phyloP scores from a whole-genome alignment of 805 yeast species.

The Monosporozyma servazzii region DNA sequence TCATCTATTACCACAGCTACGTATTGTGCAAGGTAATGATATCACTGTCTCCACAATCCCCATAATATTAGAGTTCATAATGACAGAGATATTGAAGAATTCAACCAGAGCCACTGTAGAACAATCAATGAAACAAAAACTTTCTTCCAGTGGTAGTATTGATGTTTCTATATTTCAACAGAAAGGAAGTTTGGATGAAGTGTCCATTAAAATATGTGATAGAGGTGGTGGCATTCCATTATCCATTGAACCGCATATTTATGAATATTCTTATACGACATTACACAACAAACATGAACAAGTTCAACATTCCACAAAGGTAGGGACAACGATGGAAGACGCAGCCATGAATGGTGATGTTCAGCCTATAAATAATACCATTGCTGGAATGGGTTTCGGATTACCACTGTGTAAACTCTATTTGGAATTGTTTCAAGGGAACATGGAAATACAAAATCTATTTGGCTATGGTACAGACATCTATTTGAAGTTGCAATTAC shows the following conservation, averaged over 20 bases:
- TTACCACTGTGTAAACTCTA: slow-evolving; percentile 74
- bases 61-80: slow-evolving; percentile 76
- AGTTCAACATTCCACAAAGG: slow-evolving; percentile 12
- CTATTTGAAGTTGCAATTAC: slow-evolving; percentile 38
- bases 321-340: not conserved
- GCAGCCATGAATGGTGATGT: slow-evolving; percentile 17
- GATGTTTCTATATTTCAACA: slow-evolving; percentile 22
- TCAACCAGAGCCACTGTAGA: slow-evolving; percentile 85
- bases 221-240: slow-evolving; percentile 84
- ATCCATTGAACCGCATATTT: slow-evolving; percentile 53
- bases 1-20: slow-evolving; percentile 40
- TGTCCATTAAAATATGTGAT: slow-evolving; percentile 74
- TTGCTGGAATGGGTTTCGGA: slow-evolving; percentile 97
- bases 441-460: slow-evolving; percentile 56
- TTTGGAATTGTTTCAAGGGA: slow-evolving; percentile 65
- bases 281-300: slow-evolving; percentile 1
- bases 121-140: slow-evolving; percentile 28
- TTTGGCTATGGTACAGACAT: slow-evolving; percentile 77
- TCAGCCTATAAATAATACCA: slow-evolving; percentile 50
- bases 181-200: slow-evolving; percentile 25
- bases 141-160: slow-evolving; percentile 8
- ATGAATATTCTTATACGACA: slow-evolving; percentile 71
- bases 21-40: slow-evolving; percentile 42
- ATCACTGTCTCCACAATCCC: slow-evolving; percentile 75
- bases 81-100: slow-evolving; percentile 81